Conservation (phyloP, 495 filamentous ascomycete genomes). For the Physcia stellaris region DNA sequence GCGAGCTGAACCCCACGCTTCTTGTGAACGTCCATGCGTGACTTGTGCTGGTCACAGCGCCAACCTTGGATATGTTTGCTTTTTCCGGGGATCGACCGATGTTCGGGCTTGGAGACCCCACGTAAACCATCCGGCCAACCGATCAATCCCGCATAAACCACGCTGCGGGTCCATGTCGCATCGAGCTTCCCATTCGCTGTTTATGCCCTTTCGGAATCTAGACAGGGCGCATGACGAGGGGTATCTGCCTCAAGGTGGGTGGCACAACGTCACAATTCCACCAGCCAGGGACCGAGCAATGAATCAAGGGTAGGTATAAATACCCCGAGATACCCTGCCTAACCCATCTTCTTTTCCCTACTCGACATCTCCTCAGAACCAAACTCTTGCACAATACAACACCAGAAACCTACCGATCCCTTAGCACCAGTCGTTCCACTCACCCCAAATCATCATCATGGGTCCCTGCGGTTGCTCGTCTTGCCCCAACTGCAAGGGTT, state of each 20-base stretch:
- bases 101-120: neutral
- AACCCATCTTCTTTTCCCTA: neutral
- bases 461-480: conserved; percentile 7
- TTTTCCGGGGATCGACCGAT: neutral
- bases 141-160: neutral
- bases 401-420: neutral
- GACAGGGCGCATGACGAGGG: too few relatives aligned
- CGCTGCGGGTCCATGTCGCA: neutral
- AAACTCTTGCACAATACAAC: neutral
- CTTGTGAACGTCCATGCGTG: too few relatives aligned
- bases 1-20: too few relatives aligned
- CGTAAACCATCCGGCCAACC: neutral
- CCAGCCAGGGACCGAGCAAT: too few relatives aligned
- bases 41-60: too few relatives aligned
- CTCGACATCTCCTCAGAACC: neutral
- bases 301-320: neutral
- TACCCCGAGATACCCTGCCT: neutral
- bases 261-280: too few relatives aligned
- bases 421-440: too few relatives aligned
- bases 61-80: neutral
- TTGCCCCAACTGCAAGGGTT: conserved; percentile 1
- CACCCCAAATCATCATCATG: conserved; percentile 7
- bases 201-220: too few relatives aligned
- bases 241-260: too few relatives aligned
- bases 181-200: too few relatives aligned